A percentile compares a stretch with the other conserved stretches of the same genome.
phyloP scores from a whole-genome alignment of 2,329 filamentous ascomycete species.

The Cordyceps javanica region DNA sequence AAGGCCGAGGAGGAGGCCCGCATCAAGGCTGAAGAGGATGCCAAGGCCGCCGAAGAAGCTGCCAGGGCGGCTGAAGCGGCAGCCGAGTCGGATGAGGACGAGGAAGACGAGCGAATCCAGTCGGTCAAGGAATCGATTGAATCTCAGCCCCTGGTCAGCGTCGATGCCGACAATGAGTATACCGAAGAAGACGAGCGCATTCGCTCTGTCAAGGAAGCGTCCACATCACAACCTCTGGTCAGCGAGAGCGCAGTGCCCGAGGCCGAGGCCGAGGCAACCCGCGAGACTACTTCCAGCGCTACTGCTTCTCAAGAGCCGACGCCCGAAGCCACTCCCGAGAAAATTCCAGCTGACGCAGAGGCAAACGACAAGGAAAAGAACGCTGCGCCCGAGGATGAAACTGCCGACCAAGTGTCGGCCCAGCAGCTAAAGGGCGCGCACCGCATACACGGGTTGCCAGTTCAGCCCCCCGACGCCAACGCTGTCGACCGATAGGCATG shows the following conservation, averaged over 20 bases:
- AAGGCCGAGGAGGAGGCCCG: constrained; percentile 16
- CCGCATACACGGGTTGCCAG: neutral
- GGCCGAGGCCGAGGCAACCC: neutral
- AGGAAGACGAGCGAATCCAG: constrained; percentile 13
- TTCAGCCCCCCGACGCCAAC: neutral
- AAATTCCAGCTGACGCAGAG: neutral
- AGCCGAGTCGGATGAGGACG: constrained; percentile 12
- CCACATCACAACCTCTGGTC: neutral
- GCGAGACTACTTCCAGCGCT: neutral
- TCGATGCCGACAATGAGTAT: neutral
- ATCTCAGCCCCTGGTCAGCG: constrained; percentile 6
- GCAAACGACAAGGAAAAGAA: neutral
- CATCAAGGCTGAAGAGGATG: constrained; percentile 22
- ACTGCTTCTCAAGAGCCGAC: neutral
- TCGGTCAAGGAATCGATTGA: constrained; percentile 18
- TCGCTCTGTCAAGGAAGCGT: neutral
- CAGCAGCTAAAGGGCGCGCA: neutral
- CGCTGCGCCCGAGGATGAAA: neutral
- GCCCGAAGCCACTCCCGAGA: neutral
- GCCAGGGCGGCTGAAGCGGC: constrained; percentile 11
- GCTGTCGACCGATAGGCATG: neutral
- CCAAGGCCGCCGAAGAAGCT: constrained; percentile 16
- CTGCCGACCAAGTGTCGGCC: neutral
- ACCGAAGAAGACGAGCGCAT: constrained; percentile 9
- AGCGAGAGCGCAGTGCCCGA: neutral